Evolutionary conservation across 441 rosid genomes (phyloP).

Genomic region (Hypseocharis bilobata): DNA sequence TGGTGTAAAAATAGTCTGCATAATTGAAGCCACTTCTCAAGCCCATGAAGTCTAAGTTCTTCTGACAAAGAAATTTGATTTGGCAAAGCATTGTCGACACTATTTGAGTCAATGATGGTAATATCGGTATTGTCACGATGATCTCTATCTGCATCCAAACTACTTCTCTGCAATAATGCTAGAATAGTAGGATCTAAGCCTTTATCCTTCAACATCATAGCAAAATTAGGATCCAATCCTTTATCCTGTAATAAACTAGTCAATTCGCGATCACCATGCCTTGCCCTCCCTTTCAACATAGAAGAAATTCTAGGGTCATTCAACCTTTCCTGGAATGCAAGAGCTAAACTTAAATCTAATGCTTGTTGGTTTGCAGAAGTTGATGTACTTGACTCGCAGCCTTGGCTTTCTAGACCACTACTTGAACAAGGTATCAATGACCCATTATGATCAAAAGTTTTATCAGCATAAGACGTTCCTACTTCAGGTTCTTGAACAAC

Average conservation of each 20-base stretch:
- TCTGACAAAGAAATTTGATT: slow-evolving; percentile 93
- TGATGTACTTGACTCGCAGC: slow-evolving; percentile 87
- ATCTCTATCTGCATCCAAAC: slow-evolving; percentile 99
- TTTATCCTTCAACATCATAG: slow-evolving; percentile 96
- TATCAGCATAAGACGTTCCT: slow-evolving; percentile 56
- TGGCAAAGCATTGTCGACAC: slow-evolving; percentile 74
- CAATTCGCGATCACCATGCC: slow-evolving; percentile 77
- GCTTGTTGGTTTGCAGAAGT: slow-evolving; percentile 79
- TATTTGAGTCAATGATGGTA: slow-evolving; percentile 61
- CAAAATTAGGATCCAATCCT: slow-evolving; percentile 99
- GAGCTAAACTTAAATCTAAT: slow-evolving; percentile 76
- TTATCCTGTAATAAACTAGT: slow-evolving; percentile 82
- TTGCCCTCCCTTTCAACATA: slow-evolving; percentile 71
- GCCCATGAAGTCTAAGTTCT: slow-evolving; percentile 89
- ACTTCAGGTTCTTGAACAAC: slow-evolving; percentile 80
- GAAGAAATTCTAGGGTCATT: slow-evolving; percentile 86
- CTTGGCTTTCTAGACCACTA: slow-evolving; percentile 90
- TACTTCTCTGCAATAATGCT: slow-evolving; percentile 95
- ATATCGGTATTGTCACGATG: slow-evolving; percentile 78
- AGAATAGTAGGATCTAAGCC: slow-evolving; percentile 91
- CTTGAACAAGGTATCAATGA: slow-evolving; percentile 64
- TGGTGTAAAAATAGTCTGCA: slow-evolving; percentile 83
- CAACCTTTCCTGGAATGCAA: slow-evolving; percentile 82
- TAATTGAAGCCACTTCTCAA: slow-evolving; percentile 94
- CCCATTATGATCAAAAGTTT: slow-evolving; percentile 55